Percentiles rank a stretch among this genome's conserved stretches.
Conservation (phyloP, 1,284 basidiomycete species). For the Moesziomyces antarcticus region DNA sequence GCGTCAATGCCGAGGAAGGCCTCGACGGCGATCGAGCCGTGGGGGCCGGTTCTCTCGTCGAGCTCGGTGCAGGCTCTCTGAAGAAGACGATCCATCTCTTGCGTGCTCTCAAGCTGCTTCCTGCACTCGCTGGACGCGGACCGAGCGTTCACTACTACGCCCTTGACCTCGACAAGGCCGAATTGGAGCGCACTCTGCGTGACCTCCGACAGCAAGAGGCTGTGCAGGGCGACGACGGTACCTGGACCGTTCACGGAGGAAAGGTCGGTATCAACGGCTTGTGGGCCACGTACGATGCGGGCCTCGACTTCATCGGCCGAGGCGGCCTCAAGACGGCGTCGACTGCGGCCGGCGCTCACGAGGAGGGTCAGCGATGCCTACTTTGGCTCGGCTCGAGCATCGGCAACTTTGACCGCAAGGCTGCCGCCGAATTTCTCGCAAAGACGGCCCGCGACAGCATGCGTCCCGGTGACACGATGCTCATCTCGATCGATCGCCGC, state of each 20-base stretch:
- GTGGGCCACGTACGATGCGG: conserved; percentile 89
- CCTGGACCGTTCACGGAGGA: conserved; percentile 55
- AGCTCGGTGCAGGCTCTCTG: conserved; percentile 57
- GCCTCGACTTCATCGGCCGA: conserved; percentile 72
- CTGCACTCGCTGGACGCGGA: conserved; percentile 50
- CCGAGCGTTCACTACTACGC: conserved; percentile 87
- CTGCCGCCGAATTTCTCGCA: conserved; percentile 79
- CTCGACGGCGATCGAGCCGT: conserved; percentile 69
- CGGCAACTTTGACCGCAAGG: conserved; percentile 85
- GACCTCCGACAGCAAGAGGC: conserved; percentile 71
- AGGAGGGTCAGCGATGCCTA: conserved; percentile 68
- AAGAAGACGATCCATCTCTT: conserved; percentile 82
- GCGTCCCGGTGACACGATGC: conserved; percentile 74
- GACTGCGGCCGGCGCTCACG: conserved; percentile 22
- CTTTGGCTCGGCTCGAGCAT: conserved; percentile 94
- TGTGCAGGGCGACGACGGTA: conserved; percentile 73
- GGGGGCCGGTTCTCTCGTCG: conserved; percentile 47
- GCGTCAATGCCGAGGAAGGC: conserved; percentile 72
- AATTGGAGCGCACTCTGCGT: conserved; percentile 82
- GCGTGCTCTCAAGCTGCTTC: conserved; percentile 73
- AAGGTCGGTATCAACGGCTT: conserved; percentile 73
- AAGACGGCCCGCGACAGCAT: conserved; percentile 75
- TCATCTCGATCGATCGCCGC: conserved; percentile 86
- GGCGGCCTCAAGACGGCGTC: conserved; percentile 68
- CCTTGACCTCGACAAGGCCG: conserved; percentile 87